phyloP scores from a whole-genome alignment of 2,329 filamentous ascomycete genomes.

The Sporothrix brunneoviolacea region DNA sequence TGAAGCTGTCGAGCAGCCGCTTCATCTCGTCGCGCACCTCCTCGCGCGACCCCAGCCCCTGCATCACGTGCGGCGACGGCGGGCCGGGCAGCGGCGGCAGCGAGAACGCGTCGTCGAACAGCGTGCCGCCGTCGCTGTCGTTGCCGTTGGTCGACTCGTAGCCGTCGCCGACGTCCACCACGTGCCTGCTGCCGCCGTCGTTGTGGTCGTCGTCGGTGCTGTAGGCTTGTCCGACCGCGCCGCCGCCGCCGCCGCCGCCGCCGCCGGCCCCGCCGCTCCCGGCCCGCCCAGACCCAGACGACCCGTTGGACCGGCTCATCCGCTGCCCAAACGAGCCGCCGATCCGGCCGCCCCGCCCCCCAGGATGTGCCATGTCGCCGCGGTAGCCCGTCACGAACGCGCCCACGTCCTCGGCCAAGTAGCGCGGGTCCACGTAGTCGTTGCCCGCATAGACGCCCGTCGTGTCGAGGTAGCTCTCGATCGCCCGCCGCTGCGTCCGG shows the following conservation, averaged over 20 bases:
- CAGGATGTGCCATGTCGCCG: neutral
- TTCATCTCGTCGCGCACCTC: constrained; percentile 34
- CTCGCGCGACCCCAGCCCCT: constrained; percentile 25
- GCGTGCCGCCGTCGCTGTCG: neutral
- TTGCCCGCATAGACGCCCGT: constrained; percentile 19
- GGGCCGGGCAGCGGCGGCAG: constrained; percentile 17
- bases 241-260: constrained; percentile 3
- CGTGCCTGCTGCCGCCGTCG: neutral
- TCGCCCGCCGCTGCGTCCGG: constrained; percentile 11
- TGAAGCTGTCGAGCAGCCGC: constrained; percentile 32
- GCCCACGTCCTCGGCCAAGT: constrained; percentile 17
- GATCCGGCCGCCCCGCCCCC: neutral
- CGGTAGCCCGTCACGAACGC: neutral
- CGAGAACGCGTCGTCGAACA: neutral
- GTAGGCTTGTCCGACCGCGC: constrained; percentile 6
- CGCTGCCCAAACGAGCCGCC: constrained; percentile 5
- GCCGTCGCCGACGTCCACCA: neutral
- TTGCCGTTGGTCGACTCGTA: neutral
- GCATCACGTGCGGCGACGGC: constrained; percentile 45
- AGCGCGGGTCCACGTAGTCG: constrained; percentile 24
- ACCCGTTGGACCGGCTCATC: constrained; percentile 4
- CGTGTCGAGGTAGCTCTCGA: constrained; percentile 26
- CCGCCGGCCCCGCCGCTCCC: constrained; percentile 7
- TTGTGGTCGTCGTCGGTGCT: constrained; percentile 6
- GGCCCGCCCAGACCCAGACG: neutral